Conservation (phyloP, 2,329 filamentous ascomycete species). For the Calonectria honghensis region DNA sequence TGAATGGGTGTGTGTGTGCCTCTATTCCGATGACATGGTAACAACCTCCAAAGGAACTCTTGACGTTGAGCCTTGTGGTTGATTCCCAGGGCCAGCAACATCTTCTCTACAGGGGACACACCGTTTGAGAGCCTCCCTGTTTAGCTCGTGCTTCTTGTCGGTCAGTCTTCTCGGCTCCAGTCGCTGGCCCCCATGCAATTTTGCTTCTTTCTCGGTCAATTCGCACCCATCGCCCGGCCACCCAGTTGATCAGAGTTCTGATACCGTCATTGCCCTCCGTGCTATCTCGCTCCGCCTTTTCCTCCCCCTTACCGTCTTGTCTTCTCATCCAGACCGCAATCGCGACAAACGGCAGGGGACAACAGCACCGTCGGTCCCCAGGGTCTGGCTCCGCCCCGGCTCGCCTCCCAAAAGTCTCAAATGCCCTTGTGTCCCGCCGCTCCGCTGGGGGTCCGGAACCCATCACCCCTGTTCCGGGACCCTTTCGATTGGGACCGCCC, state of each 20-base stretch:
- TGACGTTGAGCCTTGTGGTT: constrained; percentile 26
- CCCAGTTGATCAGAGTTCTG: constrained; percentile 9
- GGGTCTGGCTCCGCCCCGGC: constrained; percentile 50
- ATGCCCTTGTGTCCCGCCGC: constrained; percentile 35
- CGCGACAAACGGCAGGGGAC: constrained; percentile 46
- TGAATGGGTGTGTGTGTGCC: constrained; percentile 26
- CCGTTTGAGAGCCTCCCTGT: constrained; percentile 16
- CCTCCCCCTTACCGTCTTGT: constrained; percentile 36
- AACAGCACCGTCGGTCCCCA: constrained; percentile 41
- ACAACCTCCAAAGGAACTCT: constrained; percentile 19
- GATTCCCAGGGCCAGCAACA: background rate
- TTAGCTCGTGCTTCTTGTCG: constrained; percentile 17
- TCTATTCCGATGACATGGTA: constrained; percentile 33
- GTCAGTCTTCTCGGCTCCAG: constrained; percentile 4
- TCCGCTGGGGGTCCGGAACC: constrained; percentile 36
- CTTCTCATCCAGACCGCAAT: constrained; percentile 37
- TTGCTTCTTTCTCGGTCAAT: constrained; percentile 21
- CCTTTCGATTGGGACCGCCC: constrained; percentile 29
- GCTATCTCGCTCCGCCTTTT: constrained; percentile 25
- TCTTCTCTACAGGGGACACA: background rate
- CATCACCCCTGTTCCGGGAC: constrained; percentile 33
- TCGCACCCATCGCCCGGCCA: constrained; percentile 25
- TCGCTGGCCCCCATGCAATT: background rate
- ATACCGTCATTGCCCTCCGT: constrained; percentile 14
- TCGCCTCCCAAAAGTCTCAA: constrained; percentile 47